Percentiles rank a stretch among this genome's conserved stretches.
These are phyloP conservation scores for Paramecium tetraurelia DNA, from an alignment of 73 alveolate species.

Conservation along the genomic window DNA sequence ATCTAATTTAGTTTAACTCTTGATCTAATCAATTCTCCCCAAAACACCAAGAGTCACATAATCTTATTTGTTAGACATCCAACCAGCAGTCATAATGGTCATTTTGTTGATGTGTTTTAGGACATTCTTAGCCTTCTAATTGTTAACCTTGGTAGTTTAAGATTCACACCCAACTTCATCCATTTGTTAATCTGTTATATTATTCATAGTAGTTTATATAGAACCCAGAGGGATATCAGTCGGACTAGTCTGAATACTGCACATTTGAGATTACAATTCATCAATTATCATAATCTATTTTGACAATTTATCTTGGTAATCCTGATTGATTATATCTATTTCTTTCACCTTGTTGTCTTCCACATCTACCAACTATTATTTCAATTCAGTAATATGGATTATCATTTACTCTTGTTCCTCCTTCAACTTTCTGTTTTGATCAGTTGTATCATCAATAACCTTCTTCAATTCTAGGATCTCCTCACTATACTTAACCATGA, in stretches of 20 bases:
- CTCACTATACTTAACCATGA: not conserved
- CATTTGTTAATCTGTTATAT: not conserved
- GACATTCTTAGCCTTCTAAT: not conserved
- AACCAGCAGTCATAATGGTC: conserved; percentile 35
- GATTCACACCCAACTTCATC: not conserved
- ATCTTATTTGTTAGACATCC: not conserved
- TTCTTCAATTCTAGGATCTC: not conserved
- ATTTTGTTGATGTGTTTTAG: not conserved
- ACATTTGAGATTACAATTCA: not conserved
- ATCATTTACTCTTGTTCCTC: not conserved
- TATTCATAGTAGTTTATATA: not conserved
- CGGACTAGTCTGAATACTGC: not conserved
- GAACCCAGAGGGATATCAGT: not conserved
- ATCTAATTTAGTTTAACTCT: not conserved
- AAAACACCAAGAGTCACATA: not conserved
- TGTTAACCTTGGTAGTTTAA: not conserved
- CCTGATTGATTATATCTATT: not conserved
- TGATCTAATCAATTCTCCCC: not conserved
- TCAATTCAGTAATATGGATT: not conserved
- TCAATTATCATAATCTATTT: conserved; percentile 30
- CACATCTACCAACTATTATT: not conserved
- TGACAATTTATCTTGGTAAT: not conserved
- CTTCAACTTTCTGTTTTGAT: not conserved
- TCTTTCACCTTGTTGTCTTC: not conserved
- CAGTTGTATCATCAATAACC: not conserved